phyloP scores from a whole-genome alignment of 495 filamentous ascomycete species.

The Penicillium pancosmium region DNA sequence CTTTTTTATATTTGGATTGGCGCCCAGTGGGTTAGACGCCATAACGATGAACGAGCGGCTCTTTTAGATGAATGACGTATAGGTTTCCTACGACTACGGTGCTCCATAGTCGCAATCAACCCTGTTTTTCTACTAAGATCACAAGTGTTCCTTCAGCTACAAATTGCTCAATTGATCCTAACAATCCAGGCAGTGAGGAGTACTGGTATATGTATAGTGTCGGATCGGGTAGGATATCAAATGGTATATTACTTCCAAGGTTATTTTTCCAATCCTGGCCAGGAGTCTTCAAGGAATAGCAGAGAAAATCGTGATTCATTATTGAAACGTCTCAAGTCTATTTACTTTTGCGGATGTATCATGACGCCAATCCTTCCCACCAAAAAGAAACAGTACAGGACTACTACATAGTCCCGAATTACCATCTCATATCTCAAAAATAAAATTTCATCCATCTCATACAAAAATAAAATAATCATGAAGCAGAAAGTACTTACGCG shows the following conservation, averaged over 20 bases:
- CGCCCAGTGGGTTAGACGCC: background rate
- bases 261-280: background rate
- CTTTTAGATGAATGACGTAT: too few relatives aligned
- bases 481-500: constrained; percentile 22
- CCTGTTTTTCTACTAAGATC: background rate
- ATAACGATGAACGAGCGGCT: background rate
- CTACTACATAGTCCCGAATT: constrained; percentile 14
- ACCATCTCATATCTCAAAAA: constrained; percentile 36
- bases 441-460: constrained; percentile 26
- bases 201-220: too few relatives aligned
- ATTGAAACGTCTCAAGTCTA: constrained; percentile 35
- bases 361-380: constrained; percentile 23
- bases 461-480: constrained; percentile 6
- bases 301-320: constrained; percentile 40
- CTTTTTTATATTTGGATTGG: background rate
- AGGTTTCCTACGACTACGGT: too few relatives aligned
- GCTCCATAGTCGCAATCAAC: too few relatives aligned
- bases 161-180: too few relatives aligned
- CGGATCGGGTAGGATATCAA: too few relatives aligned
- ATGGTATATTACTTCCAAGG: too few relatives aligned
- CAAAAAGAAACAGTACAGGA: constrained; percentile 1
- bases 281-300: background rate
- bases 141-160: too few relatives aligned
- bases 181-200: too few relatives aligned
- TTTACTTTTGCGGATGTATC: constrained; percentile 35